These are phyloP conservation scores for Ustilago cynodontis DNA, from an alignment of 1,284 basidiomycete species.

Conservation along the genomic window DNA sequence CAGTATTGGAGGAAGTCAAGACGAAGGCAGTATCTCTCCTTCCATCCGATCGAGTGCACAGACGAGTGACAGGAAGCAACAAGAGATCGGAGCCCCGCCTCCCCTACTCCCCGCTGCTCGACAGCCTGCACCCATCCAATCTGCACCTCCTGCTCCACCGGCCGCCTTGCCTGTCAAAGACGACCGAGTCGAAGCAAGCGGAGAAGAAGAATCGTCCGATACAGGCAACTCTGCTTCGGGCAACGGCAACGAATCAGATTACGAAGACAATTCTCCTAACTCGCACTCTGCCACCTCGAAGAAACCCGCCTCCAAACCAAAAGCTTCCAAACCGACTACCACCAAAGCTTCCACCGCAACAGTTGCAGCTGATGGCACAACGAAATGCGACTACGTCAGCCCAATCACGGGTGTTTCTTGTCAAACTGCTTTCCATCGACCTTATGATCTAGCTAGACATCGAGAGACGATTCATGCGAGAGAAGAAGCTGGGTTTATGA, in stretches of 20 bases:
- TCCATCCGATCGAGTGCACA: conserved; percentile 60
- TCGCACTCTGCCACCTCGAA: neutral
- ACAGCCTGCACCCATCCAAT: neutral
- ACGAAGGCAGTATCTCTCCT: conserved; percentile 52
- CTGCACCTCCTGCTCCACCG: conserved; percentile 1
- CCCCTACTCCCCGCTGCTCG: conserved; percentile 9
- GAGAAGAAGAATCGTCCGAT: conserved; percentile 43
- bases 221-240: conserved; percentile 27
- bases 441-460: conserved; percentile 68
- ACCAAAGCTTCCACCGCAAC: conserved; percentile 6
- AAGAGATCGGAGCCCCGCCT: conserved; percentile 31
- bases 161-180: conserved; percentile 11
- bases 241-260: conserved; percentile 44
- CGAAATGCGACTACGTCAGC: conserved; percentile 67
- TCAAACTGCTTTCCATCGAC: conserved; percentile 67
- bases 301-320: conserved; percentile 11
- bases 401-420: conserved; percentile 61
- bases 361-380: conserved; percentile 37
- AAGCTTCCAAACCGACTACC: conserved; percentile 11
- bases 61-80: conserved; percentile 24
- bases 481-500: conserved; percentile 64
- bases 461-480: conserved; percentile 67
- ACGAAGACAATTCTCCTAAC: conserved; percentile 36
- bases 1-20: conserved; percentile 40
- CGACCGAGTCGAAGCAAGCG: conserved; percentile 36